These are phyloP conservation scores for Reutealis trisperma DNA, from an alignment of 345 rosid species.

Conservation along the genomic window DNA sequence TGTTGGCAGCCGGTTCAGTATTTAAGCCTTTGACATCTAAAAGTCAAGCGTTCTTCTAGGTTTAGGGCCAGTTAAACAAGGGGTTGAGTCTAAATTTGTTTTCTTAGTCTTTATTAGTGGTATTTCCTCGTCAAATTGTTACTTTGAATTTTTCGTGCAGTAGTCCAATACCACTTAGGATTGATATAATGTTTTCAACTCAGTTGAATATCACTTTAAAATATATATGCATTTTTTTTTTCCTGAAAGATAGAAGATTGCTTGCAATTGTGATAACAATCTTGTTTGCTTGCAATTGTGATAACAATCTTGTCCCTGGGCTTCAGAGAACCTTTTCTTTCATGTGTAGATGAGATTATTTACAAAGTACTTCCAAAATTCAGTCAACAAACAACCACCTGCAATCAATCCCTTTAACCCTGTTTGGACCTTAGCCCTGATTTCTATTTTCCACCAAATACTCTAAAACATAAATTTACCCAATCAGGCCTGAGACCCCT, in stretches of 20 bases:
- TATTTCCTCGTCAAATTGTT: background rate
- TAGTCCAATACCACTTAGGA: background rate
- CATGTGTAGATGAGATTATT: background rate
- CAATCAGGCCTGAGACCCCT: background rate
- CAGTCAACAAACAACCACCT: background rate
- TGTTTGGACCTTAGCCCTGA: background rate
- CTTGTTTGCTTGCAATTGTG: no score
- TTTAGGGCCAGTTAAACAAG: background rate
- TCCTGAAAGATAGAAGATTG: background rate
- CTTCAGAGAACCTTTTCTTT: background rate
- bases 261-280: no score
- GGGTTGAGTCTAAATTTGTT: background rate
- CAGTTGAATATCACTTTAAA: background rate
- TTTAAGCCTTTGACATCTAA: background rate
- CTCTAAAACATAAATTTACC: background rate
- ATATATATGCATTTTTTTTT: background rate
- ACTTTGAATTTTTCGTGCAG: background rate
- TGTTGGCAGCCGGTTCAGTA: background rate
- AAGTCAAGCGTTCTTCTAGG: background rate
- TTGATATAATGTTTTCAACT: background rate
- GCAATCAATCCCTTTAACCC: background rate
- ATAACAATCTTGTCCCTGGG: constrained; percentile 2
- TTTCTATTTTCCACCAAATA: background rate
- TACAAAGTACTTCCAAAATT: background rate
- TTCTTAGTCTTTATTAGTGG: background rate